Evolutionary conservation across 2,329 filamentous ascomycete genomes (phyloP).

Genomic region (Blastomyces emzantsi): DNA sequence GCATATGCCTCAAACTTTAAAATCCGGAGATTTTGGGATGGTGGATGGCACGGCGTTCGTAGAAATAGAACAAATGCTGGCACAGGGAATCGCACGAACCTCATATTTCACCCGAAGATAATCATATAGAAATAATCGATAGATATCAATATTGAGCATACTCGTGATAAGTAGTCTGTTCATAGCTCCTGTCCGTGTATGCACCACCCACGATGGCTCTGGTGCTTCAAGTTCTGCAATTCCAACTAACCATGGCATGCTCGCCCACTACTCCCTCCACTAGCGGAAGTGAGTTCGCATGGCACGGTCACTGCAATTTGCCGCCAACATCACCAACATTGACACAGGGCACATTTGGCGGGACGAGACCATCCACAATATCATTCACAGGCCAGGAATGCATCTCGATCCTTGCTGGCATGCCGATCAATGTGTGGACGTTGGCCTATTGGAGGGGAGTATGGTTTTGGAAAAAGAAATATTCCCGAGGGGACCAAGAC

Average conservation of each 20-base stretch:
- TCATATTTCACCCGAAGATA: neutral
- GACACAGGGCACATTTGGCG: neutral
- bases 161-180: neutral
- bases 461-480: neutral
- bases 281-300: no score
- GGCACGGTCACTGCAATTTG: neutral
- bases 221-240: neutral
- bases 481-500: neutral
- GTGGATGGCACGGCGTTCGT: neutral
- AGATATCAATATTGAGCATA: neutral
- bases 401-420: neutral
- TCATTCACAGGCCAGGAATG: neutral
- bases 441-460: neutral
- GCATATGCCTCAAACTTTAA: neutral
- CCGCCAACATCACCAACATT: neutral
- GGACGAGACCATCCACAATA: neutral
- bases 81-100: neutral
- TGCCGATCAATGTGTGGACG: neutral
- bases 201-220: neutral
- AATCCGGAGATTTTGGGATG: neutral
- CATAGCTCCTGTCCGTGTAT: neutral
- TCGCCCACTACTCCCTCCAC: no score
- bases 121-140: neutral
- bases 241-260: neutral
- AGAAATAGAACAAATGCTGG: neutral